Base-by-base conservation (phyloP, 352 stramenopile genomes). In the Phytophthora hybrid region DNA sequence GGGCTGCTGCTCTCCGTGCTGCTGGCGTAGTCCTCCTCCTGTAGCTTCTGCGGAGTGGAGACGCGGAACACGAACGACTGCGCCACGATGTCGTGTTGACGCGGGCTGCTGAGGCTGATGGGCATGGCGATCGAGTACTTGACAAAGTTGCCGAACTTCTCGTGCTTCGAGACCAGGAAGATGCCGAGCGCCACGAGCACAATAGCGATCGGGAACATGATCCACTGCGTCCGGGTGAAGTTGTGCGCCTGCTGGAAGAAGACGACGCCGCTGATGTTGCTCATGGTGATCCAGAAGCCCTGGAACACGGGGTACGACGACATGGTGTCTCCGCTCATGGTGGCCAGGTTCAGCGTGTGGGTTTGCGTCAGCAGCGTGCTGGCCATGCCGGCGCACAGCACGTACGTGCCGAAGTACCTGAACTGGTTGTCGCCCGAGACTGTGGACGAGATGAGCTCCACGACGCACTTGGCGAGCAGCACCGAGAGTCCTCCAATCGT, bases 51-150 rank as follows among this genome's bases (percentile, higher is more conserved):
- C 9, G 90, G 90, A 19, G 88, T 95, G 14, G 87, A 82, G 62
- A 94, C 90, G 55, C 89, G 88, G 78, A 96, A 96, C 46, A 96
- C 84, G 52, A 96, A 96, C 60, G 90, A 96, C 77, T 96, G 90
- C 29, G 90, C 90, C 51, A 96, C 90, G 66, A 96, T 96, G 70
- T 95, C 88, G 68, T 95, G 87, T 71, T 96, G 88, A 11, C 88
- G 87, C 18, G 88, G 88, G 52, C 81, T 92, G 86, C 90, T 95
- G 59, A 96, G 78, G 47, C 84, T 94, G 74, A 96, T 92, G 31
- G 90, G 90, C 90, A 96, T 94, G 8, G 90, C 90, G 69, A 96
- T 86, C 51, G 87, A 92, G 79, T 96, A 96, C 81, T 96, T 96
- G 78, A 96, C 82, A 66, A 86, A 83, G 76, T 94, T 95, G 67